phyloP scores from a whole-genome alignment of 2,329 filamentous ascomycete genomes.

The Alternaria sp. region DNA sequence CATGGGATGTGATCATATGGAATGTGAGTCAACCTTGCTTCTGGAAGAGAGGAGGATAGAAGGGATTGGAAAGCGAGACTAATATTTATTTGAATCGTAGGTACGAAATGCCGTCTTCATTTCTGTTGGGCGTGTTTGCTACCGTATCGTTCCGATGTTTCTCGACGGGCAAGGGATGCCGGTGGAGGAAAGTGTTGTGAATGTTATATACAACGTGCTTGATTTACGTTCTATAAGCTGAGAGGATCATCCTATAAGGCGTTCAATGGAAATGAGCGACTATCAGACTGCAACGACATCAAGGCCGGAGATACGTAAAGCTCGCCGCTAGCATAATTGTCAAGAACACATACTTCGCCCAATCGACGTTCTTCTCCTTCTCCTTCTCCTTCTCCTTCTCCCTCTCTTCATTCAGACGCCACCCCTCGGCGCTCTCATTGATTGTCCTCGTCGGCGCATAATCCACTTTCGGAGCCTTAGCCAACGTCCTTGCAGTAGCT shows the following conservation, averaged over 20 bases:
- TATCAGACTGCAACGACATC: neutral
- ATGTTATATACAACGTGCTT: neutral
- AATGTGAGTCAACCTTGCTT: slow-evolving; percentile 29
- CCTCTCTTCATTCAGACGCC: slow-evolving; percentile 7
- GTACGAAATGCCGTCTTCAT: slow-evolving; percentile 48
- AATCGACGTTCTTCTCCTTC: neutral
- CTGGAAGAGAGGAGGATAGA: neutral
- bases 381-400: neutral
- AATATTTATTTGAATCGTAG: slow-evolving; percentile 14
- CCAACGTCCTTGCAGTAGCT: slow-evolving; percentile 8
- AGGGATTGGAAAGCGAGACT: neutral
- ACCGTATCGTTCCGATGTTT: slow-evolving; percentile 20
- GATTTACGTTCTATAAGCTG: neutral
- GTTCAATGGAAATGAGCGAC: neutral
- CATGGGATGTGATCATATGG: slow-evolving; percentile 54
- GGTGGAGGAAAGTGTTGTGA: neutral
- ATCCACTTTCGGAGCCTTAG: slow-evolving; percentile 20
- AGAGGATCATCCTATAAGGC: neutral
- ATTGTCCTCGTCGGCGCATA: slow-evolving; percentile 24
- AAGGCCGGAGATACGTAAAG: slow-evolving; percentile 13
- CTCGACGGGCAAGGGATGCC: neutral
- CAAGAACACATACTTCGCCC: neutral
- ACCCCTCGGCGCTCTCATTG: slow-evolving; percentile 20
- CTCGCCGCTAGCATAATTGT: slow-evolving; percentile 3
- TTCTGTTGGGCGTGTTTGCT: slow-evolving; percentile 54